Conservation (phyloP, 2,329 filamentous ascomycete genomes). For the Xylaria multiplex region DNA sequence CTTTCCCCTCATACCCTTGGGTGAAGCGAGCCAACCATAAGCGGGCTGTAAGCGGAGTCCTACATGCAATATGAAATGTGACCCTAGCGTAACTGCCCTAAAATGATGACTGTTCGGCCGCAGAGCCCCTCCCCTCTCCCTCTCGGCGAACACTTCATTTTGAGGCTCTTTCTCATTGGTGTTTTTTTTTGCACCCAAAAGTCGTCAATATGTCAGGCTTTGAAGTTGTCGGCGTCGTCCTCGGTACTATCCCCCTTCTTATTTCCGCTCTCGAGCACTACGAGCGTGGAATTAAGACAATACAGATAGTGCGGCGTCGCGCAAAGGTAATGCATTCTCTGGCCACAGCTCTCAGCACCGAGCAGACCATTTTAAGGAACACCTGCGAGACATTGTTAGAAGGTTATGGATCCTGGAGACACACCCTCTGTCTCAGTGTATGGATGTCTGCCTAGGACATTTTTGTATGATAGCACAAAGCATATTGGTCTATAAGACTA, state of each 20-base stretch:
- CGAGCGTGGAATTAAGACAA: conserved; percentile 38
- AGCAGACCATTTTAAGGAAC: conserved; percentile 45
- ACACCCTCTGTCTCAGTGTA: too few relatives aligned
- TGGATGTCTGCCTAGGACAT: too few relatives aligned
- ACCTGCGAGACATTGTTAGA: conserved; percentile 48
- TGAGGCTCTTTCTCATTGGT: not conserved
- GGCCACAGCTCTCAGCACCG: conserved; percentile 40
- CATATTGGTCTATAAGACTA: too few relatives aligned
- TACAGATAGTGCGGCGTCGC: conserved; percentile 36
- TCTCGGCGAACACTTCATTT: not conserved
- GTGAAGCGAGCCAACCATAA: too few relatives aligned
- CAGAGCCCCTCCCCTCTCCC: conserved; percentile 2
- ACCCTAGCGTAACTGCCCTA: too few relatives aligned
- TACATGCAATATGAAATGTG: too few relatives aligned
- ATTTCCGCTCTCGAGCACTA: conserved; percentile 41
- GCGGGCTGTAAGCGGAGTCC: too few relatives aligned
- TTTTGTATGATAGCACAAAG: too few relatives aligned
- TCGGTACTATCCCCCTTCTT: conserved; percentile 41
- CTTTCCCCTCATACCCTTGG: conserved; percentile 3
- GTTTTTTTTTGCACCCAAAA: not conserved
- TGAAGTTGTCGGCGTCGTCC: conserved; percentile 42
- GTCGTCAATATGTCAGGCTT: conserved; percentile 40
- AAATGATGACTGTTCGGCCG: not conserved
- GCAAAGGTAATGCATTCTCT: conserved; percentile 42
- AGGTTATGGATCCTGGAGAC: too few relatives aligned